Percentiles rank a stretch among this genome's conserved stretches.
These are phyloP conservation scores for Stipa capillata DNA, from an alignment of 176 grass and related monocot species.

Conservation along the genomic window DNA sequence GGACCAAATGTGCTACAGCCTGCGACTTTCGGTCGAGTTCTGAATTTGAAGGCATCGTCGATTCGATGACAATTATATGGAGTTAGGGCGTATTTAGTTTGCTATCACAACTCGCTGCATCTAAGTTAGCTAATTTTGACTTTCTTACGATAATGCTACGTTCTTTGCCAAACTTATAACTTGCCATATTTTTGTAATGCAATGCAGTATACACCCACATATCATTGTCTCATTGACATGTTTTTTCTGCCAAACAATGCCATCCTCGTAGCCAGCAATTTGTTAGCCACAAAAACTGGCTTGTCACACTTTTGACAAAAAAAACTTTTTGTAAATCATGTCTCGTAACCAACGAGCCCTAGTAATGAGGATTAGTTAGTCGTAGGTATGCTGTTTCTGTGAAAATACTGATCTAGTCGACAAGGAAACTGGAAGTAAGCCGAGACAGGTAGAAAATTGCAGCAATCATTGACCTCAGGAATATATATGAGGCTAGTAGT, in stretches of 20 bases:
- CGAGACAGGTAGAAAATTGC: conserved; percentile 16
- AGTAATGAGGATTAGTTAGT: not conserved
- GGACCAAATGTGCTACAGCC: not conserved
- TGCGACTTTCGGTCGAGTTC: too few species aligned
- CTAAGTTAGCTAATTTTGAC: too few species aligned
- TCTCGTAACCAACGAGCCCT: not conserved
- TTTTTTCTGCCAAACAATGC: not conserved
- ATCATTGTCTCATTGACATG: too few species aligned
- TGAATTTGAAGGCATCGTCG: too few species aligned
- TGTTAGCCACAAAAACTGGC: not conserved
- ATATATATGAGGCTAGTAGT: not conserved
- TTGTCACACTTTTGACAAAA: not conserved
- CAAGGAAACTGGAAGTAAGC: conserved; percentile 16
- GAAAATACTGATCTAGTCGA: not conserved
- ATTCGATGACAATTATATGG: too few species aligned
- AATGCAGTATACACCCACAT: too few species aligned
- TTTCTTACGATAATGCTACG: too few species aligned
- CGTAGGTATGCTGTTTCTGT: not conserved
- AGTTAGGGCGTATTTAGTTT: too few species aligned
- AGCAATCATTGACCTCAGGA: conserved; percentile 24
- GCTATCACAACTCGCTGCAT: too few species aligned
- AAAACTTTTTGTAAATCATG: not conserved
- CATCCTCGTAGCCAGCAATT: not conserved
- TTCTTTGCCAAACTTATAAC: too few species aligned
- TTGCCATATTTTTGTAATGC: too few species aligned